Percentiles rank a stretch among this genome's conserved stretches.
phyloP scores from a whole-genome alignment of 257 asterid genomes.

The Penstemon davidsonii region DNA sequence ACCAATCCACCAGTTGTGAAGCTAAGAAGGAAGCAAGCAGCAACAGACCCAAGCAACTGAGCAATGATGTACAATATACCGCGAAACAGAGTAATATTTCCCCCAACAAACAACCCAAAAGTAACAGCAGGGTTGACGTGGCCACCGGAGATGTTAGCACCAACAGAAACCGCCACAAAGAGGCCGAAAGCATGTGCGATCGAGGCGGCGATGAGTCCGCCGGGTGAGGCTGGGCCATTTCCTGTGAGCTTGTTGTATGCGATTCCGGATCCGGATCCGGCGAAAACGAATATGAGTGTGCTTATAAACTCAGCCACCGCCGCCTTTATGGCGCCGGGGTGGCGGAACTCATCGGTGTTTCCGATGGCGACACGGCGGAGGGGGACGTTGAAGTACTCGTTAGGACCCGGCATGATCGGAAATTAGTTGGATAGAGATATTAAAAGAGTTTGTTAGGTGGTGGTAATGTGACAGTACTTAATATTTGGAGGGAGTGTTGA shows the following conservation, averaged over 20 bases:
- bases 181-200: slow-evolving; percentile 32
- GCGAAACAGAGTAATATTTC: slow-evolving; percentile 24
- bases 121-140: slow-evolving; percentile 35
- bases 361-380: slow-evolving; percentile 53
- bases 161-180: slow-evolving; percentile 30
- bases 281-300: slow-evolving; percentile 54
- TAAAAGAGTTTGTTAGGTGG: too few species aligned
- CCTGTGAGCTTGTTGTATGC: neutral
- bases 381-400: slow-evolving; percentile 41
- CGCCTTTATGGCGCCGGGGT: slow-evolving; percentile 53
- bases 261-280: slow-evolving; percentile 41
- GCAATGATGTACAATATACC: slow-evolving; percentile 29
- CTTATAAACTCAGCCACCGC: slow-evolving; percentile 60
- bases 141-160: slow-evolving; percentile 33
- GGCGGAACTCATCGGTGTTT: slow-evolving; percentile 39
- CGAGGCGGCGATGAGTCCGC: slow-evolving; percentile 28
- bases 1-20: slow-evolving; percentile 33
- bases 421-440: too few species aligned
- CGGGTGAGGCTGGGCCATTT: slow-evolving; percentile 22
- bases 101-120: slow-evolving; percentile 30
- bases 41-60: slow-evolving; percentile 31
- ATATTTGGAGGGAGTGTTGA: too few species aligned
- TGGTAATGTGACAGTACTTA: too few species aligned
- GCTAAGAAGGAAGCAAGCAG: slow-evolving; percentile 33
- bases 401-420: slow-evolving; percentile 26